Base-by-base conservation (phyloP, 495 filamentous ascomycete genomes). In the Daldinia loculata region DNA sequence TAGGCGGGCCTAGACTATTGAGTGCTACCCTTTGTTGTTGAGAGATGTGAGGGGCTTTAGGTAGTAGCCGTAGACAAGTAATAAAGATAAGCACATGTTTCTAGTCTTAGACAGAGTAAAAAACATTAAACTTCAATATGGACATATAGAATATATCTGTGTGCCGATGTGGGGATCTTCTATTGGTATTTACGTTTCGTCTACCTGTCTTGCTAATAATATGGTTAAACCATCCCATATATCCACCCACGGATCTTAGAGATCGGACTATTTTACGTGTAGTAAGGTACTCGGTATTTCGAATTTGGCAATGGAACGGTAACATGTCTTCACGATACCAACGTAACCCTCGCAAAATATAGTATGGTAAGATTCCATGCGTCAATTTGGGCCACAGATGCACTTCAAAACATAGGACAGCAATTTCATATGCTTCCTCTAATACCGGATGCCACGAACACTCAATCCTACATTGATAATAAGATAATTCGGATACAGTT, bases 51-150 rank as follows among this genome's bases (percentile, higher is more conserved):
- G 30, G 48, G 53, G 43, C 7, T 61, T 38, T 1, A 7, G 24
- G 67, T n/a, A 19, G 38, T 12, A 29, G 43, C 55, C 19, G 59
- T 24, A 15, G 5, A 56, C 12, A n/a, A 58, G 41, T 15, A 50
- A 63, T 32, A 36, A 14, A 63, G 69, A 71, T 63, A 71, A 71
- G 51, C 69, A 71, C 69, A 67, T 71, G 69, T 41, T 38, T 63
- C n/a, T 15, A 41, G 62, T 71, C 61, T 61, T 38, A 55, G 36
- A 67, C 57, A 67, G 8, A 59, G 50, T 45, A 45, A 11, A 26
- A 67, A 19, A 11, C 43, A 61, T 19, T 56, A 43, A 67, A 38
- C 15, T 66, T 24, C 17, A 51, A 53, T 60, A 41, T 57, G 9
- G 9, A 41, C 45, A 43, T 51, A 53, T 36, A 26, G 45, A 53